Conservation (phyloP, 1,139 yeast genomes). For the Sugiyamaella grinbergsii region DNA sequence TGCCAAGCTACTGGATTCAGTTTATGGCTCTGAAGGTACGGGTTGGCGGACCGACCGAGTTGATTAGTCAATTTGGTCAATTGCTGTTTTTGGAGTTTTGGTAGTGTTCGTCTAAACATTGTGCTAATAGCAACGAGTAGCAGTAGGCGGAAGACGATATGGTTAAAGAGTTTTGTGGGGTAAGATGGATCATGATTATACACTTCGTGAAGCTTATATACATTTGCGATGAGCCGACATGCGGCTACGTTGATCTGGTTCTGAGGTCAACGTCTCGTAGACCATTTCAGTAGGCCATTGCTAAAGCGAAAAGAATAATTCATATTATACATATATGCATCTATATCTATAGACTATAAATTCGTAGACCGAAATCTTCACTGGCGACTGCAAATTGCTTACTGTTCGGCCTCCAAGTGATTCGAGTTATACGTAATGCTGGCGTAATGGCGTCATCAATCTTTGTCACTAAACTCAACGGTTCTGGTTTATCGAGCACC, state of each 20-base stretch:
- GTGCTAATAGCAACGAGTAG: not conserved
- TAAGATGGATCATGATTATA: no score
- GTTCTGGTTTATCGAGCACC: slow-evolving; percentile 23
- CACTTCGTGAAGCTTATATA: no score
- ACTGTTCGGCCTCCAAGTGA: slow-evolving; percentile 54
- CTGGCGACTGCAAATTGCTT: slow-evolving; percentile 64
- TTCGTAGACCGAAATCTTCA: slow-evolving; percentile 60
- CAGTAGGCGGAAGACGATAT: no score
- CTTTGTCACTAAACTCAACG: slow-evolving; percentile 30
- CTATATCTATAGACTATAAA: slow-evolving; percentile 26
- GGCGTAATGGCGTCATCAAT: slow-evolving; percentile 54
- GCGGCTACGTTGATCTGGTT: no score
- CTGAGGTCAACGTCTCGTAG: no score
- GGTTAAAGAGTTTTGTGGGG: no score
- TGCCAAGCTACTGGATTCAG: slow-evolving; percentile 45
- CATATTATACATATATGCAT: no score
- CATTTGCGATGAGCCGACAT: no score
- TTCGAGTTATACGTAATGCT: slow-evolving; percentile 56
- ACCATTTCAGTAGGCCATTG: no score
- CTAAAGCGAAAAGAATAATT: no score
- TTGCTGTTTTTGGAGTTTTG: slow-evolving; percentile 18
- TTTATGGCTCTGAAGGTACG: slow-evolving; percentile 36
- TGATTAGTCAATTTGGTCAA: slow-evolving; percentile 28
- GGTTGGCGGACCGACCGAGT: slow-evolving; percentile 35
- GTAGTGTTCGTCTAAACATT: slow-evolving; percentile 21